These are phyloP conservation scores for Leucoagaricus sp. DNA, from an alignment of 1,284 basidiomycete species.

Conservation along the genomic window DNA sequence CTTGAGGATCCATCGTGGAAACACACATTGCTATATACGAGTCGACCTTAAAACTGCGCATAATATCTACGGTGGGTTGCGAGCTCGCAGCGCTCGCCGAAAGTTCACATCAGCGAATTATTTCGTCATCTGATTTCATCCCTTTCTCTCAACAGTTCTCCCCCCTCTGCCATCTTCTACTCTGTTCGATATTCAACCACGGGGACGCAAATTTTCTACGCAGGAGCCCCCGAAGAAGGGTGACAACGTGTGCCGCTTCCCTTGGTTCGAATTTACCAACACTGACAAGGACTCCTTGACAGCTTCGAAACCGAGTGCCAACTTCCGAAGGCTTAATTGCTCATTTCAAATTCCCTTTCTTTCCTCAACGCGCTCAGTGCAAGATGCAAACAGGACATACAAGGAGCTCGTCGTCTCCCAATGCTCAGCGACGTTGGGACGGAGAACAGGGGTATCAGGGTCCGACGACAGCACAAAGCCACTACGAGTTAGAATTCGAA, in stretches of 20 bases:
- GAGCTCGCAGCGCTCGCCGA: no score
- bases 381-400: neutral
- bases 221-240: neutral
- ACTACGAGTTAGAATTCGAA: conserved; percentile 11
- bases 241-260: neutral
- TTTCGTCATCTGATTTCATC: no score
- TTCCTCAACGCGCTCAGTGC: neutral
- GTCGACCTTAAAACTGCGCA: no score
- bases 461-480: neutral
- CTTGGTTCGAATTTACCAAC: neutral
- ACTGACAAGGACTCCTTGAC: neutral
- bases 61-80: no score
- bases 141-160: no score
- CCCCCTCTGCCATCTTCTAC: no score
- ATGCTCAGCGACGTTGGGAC: neutral
- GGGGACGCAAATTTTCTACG: neutral
- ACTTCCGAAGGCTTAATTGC: neutral
- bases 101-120: no score
- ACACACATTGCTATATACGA: no score
- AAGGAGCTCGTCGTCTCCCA: neutral
- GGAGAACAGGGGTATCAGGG: neutral
- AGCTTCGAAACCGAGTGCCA: neutral
- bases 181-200: neutral
- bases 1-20: no score
- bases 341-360: neutral